These are phyloP conservation scores for Chlorella vulgaris DNA, from an alignment of 139 green algal genomes.

Conservation along the genomic window DNA sequence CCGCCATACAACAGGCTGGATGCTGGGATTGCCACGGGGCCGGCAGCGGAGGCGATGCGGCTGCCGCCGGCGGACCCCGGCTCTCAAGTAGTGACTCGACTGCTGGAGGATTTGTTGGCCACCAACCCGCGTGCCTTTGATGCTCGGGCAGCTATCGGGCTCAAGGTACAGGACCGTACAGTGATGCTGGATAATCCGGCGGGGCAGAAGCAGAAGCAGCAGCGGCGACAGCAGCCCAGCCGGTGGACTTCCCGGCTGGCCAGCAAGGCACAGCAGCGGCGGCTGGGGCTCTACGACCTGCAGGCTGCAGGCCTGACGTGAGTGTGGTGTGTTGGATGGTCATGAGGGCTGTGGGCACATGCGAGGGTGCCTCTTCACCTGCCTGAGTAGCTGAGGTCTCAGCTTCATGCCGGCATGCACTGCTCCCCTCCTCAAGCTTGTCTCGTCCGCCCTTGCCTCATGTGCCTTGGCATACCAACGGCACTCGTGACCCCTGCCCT, in stretches of 20 bases:
- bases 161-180: conserved; percentile 29
- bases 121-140: conserved; percentile 37
- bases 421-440: too few species aligned
- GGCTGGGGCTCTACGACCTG: conserved; percentile 35
- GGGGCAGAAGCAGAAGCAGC: conserved; percentile 1
- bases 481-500: too few species aligned
- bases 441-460: too few species aligned
- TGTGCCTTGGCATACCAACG: too few species aligned
- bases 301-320: conserved; percentile 20
- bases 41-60: conserved; percentile 22
- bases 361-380: too few species aligned
- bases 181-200: conserved; percentile 40
- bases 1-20: conserved; percentile 12
- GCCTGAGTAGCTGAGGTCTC: too few species aligned
- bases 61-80: conserved; percentile 4
- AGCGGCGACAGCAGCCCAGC: neutral
- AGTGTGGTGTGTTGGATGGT: neutral
- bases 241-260: conserved; percentile 10
- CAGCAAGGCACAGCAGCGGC: conserved; percentile 8
- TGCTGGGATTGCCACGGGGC: neutral
- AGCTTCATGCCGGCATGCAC: too few species aligned
- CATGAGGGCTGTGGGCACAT: too few species aligned
- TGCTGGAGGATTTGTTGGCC: conserved; percentile 36
- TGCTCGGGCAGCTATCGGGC: conserved; percentile 11
- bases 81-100: conserved; percentile 8